A percentile compares a stretch with the other conserved stretches of the same genome.
phyloP scores from a whole-genome alignment of 805 yeast species.

The Cyberlindnera lachancei region DNA sequence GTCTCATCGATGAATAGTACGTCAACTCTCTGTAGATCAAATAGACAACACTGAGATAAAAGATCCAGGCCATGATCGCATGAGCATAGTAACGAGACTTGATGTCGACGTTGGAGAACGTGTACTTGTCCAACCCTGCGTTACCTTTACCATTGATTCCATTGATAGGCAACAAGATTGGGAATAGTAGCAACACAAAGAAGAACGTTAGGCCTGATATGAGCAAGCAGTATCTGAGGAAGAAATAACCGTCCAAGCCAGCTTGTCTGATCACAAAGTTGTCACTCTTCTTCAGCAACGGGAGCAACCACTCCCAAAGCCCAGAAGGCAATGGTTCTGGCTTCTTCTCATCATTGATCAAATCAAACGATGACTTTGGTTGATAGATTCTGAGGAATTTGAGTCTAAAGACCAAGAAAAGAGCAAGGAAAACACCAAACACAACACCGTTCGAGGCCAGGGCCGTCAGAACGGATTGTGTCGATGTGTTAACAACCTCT shows the following conservation, averaged over 20 bases:
- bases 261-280: conserved; percentile 75
- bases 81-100: conserved; percentile 75
- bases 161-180: conserved; percentile 77
- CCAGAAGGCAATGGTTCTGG: conserved; percentile 74
- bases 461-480: conserved; percentile 69
- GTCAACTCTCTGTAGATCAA: conserved; percentile 76
- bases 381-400: conserved; percentile 69
- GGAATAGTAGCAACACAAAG: conserved; percentile 49
- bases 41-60: conserved; percentile 61
- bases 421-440: conserved; percentile 50
- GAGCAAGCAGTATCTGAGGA: conserved; percentile 65
- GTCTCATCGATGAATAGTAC: conserved; percentile 68
- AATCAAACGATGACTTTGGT: conserved; percentile 64
- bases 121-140: conserved; percentile 64
- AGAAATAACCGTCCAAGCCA: conserved; percentile 92
- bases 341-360: conserved; percentile 50
- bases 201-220: conserved; percentile 46
- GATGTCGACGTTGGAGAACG: conserved; percentile 67
- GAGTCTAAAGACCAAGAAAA: conserved; percentile 61
- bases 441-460: conserved; percentile 60
- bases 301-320: conserved; percentile 60
- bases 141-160: conserved; percentile 58
- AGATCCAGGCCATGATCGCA: conserved; percentile 73
- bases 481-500: conserved; percentile 39
- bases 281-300: conserved; percentile 59